These are phyloP conservation scores for Samsoniella hepiali DNA, from an alignment of 2,329 filamentous ascomycete genomes.

Conservation along the genomic window DNA sequence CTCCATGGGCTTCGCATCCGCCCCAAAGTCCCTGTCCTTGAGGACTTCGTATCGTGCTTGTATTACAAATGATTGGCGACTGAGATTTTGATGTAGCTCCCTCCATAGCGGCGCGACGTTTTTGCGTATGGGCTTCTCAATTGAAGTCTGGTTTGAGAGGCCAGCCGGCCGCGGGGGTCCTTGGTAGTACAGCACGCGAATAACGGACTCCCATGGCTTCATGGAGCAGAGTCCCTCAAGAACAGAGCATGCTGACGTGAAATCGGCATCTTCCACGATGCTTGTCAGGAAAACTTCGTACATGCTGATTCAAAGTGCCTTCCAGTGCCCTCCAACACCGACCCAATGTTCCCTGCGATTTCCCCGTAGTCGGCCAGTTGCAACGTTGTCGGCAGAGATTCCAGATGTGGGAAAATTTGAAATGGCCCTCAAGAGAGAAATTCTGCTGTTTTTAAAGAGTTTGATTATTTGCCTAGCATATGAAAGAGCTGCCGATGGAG, in stretches of 20 bases:
- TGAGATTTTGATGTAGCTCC: slow-evolving; percentile 52
- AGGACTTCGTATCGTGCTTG: slow-evolving; percentile 54
- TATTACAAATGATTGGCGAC: slow-evolving; percentile 55
- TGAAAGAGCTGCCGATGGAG: not conserved
- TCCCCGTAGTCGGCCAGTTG: not conserved
- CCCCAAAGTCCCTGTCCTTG: slow-evolving; percentile 46
- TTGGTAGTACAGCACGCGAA: slow-evolving; percentile 53
- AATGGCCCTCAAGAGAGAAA: not conserved
- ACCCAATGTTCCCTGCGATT: not conserved
- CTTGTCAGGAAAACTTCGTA: slow-evolving; percentile 59
- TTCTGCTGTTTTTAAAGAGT: not conserved
- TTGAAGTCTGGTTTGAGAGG: slow-evolving; percentile 41
- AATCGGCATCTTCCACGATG: slow-evolving; percentile 48
- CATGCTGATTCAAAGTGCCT: slow-evolving; percentile 36
- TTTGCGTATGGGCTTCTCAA: slow-evolving; percentile 38
- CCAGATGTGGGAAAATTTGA: not conserved
- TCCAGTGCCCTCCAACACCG: not conserved
- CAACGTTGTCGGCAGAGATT: no score
- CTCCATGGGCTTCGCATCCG: slow-evolving; percentile 31
- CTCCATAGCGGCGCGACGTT: slow-evolving; percentile 45
- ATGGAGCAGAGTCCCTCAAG: slow-evolving; percentile 57
- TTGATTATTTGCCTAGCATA: not conserved
- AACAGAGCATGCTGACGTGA: slow-evolving; percentile 48
- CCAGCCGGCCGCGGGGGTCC: slow-evolving; percentile 45
- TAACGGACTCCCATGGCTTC: slow-evolving; percentile 47